Percentiles rank a stretch among this genome's conserved stretches.
Conservation (phyloP, 2,329 filamentous ascomycete species). For the Paecilomyces dactylethromorphus region DNA sequence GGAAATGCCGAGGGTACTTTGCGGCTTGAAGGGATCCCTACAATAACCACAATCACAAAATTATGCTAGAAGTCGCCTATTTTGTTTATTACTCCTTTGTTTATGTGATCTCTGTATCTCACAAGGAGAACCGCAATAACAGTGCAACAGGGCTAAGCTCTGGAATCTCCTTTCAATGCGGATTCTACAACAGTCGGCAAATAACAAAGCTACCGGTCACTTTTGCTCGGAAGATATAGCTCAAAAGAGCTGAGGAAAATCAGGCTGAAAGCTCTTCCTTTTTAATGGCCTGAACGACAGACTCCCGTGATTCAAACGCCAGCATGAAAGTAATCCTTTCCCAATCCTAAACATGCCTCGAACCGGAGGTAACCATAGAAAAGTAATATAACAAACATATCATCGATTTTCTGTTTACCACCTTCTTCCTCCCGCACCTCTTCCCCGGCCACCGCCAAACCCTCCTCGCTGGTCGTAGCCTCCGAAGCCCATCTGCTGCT, state of each 20-base stretch:
- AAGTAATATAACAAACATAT: constrained; percentile 7
- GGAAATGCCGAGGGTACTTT: constrained; percentile 22
- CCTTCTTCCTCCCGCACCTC: constrained; percentile 28
- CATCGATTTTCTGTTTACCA: constrained; percentile 20
- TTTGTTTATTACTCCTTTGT: no score
- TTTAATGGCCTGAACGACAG: neutral
- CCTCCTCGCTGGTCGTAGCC: constrained; percentile 35
- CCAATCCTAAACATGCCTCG: neutral
- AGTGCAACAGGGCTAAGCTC: no score
- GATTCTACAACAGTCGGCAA: neutral
- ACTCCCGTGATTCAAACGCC: neutral
- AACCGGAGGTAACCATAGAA: constrained; percentile 4
- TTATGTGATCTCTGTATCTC: no score
- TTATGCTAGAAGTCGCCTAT: no score
- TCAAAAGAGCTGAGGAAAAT: neutral
- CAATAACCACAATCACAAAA: no score
- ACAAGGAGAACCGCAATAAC: no score
- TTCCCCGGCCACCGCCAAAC: constrained; percentile 30
- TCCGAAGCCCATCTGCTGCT: constrained; percentile 37
- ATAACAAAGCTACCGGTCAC: neutral
- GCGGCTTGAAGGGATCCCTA: neutral
- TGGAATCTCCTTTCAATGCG: neutral
- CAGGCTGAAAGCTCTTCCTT: neutral
- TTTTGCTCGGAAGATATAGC: neutral
- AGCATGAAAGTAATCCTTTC: neutral